Conservation (phyloP, 768 basidiomycete species). For the Suillus lakei region DNA sequence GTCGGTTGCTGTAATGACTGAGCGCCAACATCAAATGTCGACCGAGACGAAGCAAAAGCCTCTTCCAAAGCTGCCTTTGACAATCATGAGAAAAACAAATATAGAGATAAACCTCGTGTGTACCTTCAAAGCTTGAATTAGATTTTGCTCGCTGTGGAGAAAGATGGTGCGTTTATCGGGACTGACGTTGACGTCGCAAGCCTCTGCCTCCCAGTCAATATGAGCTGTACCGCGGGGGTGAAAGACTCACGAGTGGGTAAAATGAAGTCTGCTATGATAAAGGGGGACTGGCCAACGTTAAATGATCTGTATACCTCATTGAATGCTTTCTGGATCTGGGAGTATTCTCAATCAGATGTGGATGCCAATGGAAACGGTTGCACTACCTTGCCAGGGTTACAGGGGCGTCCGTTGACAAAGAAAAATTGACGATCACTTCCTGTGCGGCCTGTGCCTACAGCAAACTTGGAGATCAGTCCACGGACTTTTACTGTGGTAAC, state of each 20-base stretch:
- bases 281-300: conserved; percentile 74
- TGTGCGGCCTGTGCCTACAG: conserved; percentile 72
- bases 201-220: conserved; percentile 46
- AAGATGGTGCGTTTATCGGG: conserved; percentile 98
- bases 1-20: conserved; percentile 25
- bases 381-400: conserved; percentile 71
- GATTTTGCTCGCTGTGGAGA: conserved; percentile 81
- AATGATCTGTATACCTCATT: conserved; percentile 93
- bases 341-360: neutral
- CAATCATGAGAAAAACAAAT: conserved; percentile 2
- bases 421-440: conserved; percentile 90
- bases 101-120: conserved; percentile 8
- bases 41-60: conserved; percentile 69
- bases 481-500: conserved; percentile 57
- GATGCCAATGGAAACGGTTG: neutral
- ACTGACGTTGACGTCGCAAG: conserved; percentile 92
- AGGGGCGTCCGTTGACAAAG: conserved; percentile 92
- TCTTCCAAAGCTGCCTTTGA: conserved; percentile 67
- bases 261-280: conserved; percentile 82
- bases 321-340: conserved; percentile 84
- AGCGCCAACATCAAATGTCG: conserved; percentile 64
- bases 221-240: neutral
- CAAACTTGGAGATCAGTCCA: conserved; percentile 87
- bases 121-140: conserved; percentile 83
- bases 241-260: conserved; percentile 70